These are phyloP conservation scores for Trichoderma arundinaceum DNA, from an alignment of 2,329 filamentous ascomycete genomes.

Conservation along the genomic window DNA sequence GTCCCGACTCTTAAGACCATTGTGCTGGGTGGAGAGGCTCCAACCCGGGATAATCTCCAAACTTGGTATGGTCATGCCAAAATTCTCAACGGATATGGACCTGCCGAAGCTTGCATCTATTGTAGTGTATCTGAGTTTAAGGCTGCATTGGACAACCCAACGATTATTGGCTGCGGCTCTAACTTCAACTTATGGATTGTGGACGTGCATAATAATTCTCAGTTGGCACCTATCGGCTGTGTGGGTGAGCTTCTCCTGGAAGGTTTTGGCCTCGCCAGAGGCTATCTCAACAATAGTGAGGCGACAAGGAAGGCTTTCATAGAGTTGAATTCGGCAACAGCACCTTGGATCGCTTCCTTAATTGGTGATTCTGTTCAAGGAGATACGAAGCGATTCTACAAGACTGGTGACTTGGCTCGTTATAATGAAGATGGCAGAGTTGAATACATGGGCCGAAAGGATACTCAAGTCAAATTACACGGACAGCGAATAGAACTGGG, in stretches of 20 bases:
- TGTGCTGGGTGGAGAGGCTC: conserved; percentile 1
- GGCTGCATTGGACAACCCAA: background rate
- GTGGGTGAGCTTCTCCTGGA: conserved; percentile 40
- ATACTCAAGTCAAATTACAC: conserved; percentile 63
- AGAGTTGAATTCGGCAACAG: conserved; percentile 49
- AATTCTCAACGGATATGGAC: conserved; percentile 21
- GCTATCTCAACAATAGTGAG: conserved; percentile 36
- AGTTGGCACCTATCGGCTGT: conserved; percentile 34
- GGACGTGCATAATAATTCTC: conserved; percentile 28
- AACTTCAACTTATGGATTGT: conserved; percentile 35
- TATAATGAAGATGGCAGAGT: conserved; percentile 49
- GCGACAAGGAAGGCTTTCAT: conserved; percentile 36
- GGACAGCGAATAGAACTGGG: conserved; percentile 60
- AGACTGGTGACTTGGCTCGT: conserved; percentile 54
- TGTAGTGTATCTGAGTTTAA: background rate
- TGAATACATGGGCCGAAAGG: conserved; percentile 56
- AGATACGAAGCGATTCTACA: conserved; percentile 43
- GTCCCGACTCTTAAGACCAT: background rate
- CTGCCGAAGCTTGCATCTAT: conserved; percentile 16
- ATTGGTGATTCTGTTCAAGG: conserved; percentile 6
- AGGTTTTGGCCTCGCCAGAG: conserved; percentile 36
- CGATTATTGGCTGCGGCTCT: background rate
- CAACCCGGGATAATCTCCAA: background rate
- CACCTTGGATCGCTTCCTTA: conserved; percentile 43
- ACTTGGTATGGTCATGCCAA: background rate